Evolutionary conservation across 805 yeast genomes (phyloP).

Genomic region (Starmerella davenportii): DNA sequence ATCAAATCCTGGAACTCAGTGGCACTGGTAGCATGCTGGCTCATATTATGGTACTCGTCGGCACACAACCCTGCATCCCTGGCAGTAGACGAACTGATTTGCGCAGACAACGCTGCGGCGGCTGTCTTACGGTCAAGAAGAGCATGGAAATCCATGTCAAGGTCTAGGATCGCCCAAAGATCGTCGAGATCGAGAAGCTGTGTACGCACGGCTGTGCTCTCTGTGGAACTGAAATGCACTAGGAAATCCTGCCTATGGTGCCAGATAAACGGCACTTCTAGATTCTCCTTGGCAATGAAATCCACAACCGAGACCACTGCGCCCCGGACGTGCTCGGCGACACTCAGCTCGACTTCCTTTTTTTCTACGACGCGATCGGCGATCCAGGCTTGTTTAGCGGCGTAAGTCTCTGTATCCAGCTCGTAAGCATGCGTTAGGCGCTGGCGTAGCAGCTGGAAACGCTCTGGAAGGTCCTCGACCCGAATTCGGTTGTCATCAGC

Average conservation of each 20-base stretch:
- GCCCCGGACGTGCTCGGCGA: conserved; percentile 30
- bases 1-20: conserved; percentile 74
- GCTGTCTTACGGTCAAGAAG: conserved; percentile 54
- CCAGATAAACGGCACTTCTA: conserved; percentile 92
- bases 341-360: conserved; percentile 31
- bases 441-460: conserved; percentile 63
- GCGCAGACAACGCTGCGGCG: conserved; percentile 31
- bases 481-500: conserved; percentile 81
- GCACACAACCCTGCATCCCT: conserved; percentile 24
- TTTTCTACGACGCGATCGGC: conserved; percentile 43
- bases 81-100: conserved; percentile 24
- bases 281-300: conserved; percentile 56
- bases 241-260: conserved; percentile 85
- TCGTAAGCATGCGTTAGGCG: conserved; percentile 47
- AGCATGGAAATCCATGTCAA: conserved; percentile 80
- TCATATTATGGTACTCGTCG: not conserved
- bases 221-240: conserved; percentile 30
- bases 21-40: conserved; percentile 41
- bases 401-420: conserved; percentile 49
- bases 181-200: conserved; percentile 47
- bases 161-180: conserved; percentile 73
- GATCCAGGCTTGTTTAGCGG: conserved; percentile 64
- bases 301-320: conserved; percentile 56
- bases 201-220: conserved; percentile 28
- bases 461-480: conserved; percentile 75